Conservation (phyloP, 768 basidiomycete species). For the Rubroboletus pulcherrimus region DNA sequence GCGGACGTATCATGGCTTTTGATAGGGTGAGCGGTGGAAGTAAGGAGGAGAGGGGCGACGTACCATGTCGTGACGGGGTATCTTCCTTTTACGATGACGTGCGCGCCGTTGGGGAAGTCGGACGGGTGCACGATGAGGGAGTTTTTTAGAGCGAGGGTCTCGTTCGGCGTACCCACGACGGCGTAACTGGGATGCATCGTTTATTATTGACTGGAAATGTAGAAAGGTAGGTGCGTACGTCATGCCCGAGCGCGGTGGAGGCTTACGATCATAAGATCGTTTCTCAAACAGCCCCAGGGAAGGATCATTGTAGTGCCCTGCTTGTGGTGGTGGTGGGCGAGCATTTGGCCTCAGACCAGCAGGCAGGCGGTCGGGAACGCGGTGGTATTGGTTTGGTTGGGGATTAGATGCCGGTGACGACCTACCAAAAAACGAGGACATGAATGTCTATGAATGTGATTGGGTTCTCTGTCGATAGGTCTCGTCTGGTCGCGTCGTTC, state of each 20-base stretch:
- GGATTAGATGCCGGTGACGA: conserved; percentile 29
- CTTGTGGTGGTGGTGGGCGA: conserved; percentile 35
- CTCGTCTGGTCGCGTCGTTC: neutral
- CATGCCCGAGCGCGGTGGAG: conserved; percentile 31
- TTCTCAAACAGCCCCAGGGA: conserved; percentile 49
- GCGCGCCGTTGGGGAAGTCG: conserved; percentile 71
- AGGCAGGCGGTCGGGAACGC: conserved; percentile 39
- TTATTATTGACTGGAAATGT: neutral
- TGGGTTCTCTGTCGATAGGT: neutral
- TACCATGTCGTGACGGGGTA: conserved; percentile 76
- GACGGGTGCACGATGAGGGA: conserved; percentile 74
- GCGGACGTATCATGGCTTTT: conserved; percentile 75
- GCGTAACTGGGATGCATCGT: conserved; percentile 37
- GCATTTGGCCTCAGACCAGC: conserved; percentile 33
- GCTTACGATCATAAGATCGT: conserved; percentile 40
- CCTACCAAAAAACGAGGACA: conserved; percentile 45
- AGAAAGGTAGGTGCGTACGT: conserved; percentile 13
- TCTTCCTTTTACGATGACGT: conserved; percentile 69
- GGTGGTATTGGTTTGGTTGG: conserved; percentile 40
- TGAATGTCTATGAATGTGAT: neutral
- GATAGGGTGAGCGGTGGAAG: conserved; percentile 26
- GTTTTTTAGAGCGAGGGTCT: conserved; percentile 73
- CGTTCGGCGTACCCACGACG: conserved; percentile 60
- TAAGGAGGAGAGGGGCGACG: conserved; percentile 17
- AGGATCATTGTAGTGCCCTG: conserved; percentile 53